phyloP scores from a whole-genome alignment of 23 red algal genomes.

The Chondrus crispus region DNA sequence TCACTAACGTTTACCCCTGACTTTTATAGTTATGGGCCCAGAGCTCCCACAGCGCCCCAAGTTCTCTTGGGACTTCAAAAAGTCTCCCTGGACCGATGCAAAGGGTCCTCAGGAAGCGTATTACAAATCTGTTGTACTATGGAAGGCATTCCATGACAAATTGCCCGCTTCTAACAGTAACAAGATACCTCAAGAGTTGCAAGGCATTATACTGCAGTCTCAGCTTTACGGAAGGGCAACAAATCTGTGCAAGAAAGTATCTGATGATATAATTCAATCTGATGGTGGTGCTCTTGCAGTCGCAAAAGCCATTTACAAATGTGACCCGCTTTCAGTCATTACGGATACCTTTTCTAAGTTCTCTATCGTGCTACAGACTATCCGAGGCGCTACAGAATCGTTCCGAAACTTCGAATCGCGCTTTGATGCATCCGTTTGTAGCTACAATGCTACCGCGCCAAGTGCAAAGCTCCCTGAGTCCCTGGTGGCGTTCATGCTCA shows the following conservation, averaged over 20 bases:
- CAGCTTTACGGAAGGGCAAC: background rate
- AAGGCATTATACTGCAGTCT: background rate
- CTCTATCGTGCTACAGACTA: background rate
- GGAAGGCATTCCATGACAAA: background rate
- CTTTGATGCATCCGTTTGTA: background rate
- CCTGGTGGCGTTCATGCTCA: background rate
- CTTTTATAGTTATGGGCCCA: background rate
- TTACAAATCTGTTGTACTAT: background rate
- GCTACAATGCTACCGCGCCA: background rate
- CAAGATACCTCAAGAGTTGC: background rate
- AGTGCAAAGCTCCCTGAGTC: background rate
- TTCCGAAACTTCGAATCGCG: background rate
- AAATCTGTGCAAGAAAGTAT: background rate
- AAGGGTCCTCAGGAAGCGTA: background rate
- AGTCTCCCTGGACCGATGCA: background rate
- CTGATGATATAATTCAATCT: background rate
- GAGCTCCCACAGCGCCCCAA: background rate
- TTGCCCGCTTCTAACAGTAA: background rate
- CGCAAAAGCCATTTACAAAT: background rate
- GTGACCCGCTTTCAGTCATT: background rate
- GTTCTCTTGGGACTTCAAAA: background rate
- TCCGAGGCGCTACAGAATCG: background rate
- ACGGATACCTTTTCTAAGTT: background rate
- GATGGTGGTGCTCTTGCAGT: background rate
- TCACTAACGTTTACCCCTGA: no score